Percentiles rank a stretch among this genome's conserved stretches.
phyloP scores from a whole-genome alignment of 768 basidiomycete genomes.

The Aureoboletus auriporus region DNA sequence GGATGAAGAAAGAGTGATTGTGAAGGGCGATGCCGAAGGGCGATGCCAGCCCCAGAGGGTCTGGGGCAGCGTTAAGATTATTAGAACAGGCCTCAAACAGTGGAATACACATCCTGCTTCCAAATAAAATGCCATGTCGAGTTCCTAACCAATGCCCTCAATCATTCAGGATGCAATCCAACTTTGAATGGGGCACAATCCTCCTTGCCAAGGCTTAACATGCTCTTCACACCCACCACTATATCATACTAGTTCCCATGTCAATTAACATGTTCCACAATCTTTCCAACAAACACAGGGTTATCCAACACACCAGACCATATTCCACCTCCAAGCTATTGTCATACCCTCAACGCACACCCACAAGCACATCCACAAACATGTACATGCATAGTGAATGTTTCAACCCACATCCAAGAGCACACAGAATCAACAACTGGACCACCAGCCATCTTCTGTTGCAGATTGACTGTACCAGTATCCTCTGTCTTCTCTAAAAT shows the following conservation, averaged over 20 bases:
- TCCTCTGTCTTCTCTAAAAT: constrained; percentile 59
- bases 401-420: constrained; percentile 81
- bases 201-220: constrained; percentile 88
- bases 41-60: too few species aligned
- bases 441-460: constrained; percentile 70
- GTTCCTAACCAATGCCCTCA: too few species aligned
- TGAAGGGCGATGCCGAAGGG: too few species aligned
- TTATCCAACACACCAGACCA: constrained; percentile 92
- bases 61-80: too few species aligned
- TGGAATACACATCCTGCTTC: constrained; percentile 81
- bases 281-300: constrained; percentile 63
- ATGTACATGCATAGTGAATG: constrained; percentile 42
- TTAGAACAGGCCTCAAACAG: too few species aligned
- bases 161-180: too few species aligned
- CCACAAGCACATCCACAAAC: too few species aligned
- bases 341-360: too few species aligned
- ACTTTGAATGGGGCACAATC: constrained; percentile 37
- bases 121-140: constrained; percentile 81
- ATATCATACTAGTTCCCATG: constrained; percentile 73
- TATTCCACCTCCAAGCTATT: constrained; percentile 92
- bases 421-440: constrained; percentile 68
- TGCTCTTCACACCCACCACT: constrained; percentile 83
- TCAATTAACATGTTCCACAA: constrained; percentile 67
- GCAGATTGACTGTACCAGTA: constrained; percentile 53
- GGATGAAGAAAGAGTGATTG: too few species aligned